A percentile compares a stretch with the other conserved stretches of the same genome.
phyloP scores from a whole-genome alignment of 345 rosid species.

The Rhizophora mangle region DNA sequence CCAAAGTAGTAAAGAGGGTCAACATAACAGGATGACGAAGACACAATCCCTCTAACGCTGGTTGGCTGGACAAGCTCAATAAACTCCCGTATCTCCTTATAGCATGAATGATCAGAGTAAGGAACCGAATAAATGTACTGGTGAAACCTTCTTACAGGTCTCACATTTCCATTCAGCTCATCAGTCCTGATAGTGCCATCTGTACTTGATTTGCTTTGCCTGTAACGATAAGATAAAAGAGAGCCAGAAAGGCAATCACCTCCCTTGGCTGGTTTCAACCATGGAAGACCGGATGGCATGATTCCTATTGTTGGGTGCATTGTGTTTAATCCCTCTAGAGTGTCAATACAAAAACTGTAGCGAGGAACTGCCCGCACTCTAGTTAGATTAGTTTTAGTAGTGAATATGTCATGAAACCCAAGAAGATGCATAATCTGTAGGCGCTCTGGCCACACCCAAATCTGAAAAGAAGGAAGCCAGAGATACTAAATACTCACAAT shows the following conservation, averaged over 20 bases:
- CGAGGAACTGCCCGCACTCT: constrained; percentile 86
- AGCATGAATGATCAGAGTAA: constrained; percentile 80
- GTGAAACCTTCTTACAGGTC: constrained; percentile 41
- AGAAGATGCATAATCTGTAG: constrained; percentile 78
- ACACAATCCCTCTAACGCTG: constrained; percentile 62
- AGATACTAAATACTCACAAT: not conserved
- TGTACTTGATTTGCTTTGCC: constrained; percentile 24
- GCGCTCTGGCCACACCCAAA: constrained; percentile 96
- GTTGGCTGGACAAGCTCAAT: constrained; percentile 58
- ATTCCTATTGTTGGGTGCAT: constrained; percentile 69
- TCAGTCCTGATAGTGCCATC: constrained; percentile 9
- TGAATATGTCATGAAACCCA: constrained; percentile 58
- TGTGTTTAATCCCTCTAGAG: constrained; percentile 61
- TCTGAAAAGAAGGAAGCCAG: constrained; percentile 33
- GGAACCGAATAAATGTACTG: constrained; percentile 52
- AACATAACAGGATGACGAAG: constrained; percentile 57
- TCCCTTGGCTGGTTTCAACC: constrained; percentile 46
- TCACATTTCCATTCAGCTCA: constrained; percentile 17
- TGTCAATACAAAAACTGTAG: constrained; percentile 65
- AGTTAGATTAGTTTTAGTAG: constrained; percentile 63
- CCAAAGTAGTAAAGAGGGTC: constrained; percentile 70
- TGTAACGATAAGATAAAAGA: constrained; percentile 25
- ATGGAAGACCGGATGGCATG: constrained; percentile 89
- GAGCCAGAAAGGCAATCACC: constrained; percentile 44
- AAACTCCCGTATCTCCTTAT: constrained; percentile 59